Evolutionary conservation across 345 rosid genomes (phyloP).

Genomic region (Linum trigynum): DNA sequence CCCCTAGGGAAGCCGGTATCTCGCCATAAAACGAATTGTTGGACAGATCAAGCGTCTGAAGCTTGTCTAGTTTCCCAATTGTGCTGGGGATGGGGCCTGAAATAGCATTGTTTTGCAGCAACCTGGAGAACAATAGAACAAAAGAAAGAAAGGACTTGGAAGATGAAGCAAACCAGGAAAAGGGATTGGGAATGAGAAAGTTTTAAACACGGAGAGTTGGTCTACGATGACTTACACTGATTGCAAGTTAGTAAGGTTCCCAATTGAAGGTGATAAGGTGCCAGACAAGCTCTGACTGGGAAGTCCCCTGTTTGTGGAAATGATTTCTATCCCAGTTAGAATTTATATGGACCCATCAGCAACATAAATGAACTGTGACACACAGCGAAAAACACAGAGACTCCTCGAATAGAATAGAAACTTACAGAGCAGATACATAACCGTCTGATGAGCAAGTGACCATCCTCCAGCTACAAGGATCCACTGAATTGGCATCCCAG

Average conservation of each 20-base stretch:
- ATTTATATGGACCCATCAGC: background rate
- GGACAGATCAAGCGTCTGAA: constrained; percentile 88
- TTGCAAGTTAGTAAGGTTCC: constrained; percentile 73
- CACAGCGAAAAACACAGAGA: background rate
- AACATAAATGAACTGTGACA: background rate
- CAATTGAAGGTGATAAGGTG: constrained; percentile 72
- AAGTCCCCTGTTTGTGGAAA: constrained; percentile 54
- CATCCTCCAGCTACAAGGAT: constrained; percentile 99
- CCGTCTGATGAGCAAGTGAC: constrained; percentile 76
- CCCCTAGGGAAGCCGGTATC: constrained; percentile 71
- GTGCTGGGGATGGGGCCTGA: constrained; percentile 69
- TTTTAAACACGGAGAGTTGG: constrained; percentile 3
- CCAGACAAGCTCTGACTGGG: constrained; percentile 97
- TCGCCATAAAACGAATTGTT: constrained; percentile 67
- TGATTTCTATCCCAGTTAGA: background rate
- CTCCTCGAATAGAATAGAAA: constrained; percentile 5
- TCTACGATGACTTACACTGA: constrained; percentile 56
- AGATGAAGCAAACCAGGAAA: background rate
- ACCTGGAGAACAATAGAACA: constrained; percentile 39
- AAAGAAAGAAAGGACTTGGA: background rate
- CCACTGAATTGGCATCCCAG: constrained; percentile 96
- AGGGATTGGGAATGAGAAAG: background rate
- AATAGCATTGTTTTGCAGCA: constrained; percentile 91
- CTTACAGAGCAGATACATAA: constrained; percentile 86
- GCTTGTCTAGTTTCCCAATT: constrained; percentile 80